Evolutionary conservation across 1,284 basidiomycete species (phyloP).

Genomic region (Tilletiaria anomala): DNA sequence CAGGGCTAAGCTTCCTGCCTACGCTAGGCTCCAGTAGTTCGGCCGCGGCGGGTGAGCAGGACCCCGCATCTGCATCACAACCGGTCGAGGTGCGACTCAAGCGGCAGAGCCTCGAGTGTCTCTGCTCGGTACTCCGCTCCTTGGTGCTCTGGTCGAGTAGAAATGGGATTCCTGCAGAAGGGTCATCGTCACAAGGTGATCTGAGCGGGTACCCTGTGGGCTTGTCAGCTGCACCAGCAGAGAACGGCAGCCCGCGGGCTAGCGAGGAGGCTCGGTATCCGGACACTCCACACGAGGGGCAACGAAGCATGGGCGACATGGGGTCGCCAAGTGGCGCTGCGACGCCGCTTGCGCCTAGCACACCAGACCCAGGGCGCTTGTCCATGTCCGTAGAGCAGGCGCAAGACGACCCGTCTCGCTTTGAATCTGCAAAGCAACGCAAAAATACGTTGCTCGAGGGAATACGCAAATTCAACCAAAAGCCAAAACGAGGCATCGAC

Average conservation of each 20-base stretch:
- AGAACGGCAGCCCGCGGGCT: background rate
- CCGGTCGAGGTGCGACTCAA: constrained; percentile 33
- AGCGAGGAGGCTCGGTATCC: background rate
- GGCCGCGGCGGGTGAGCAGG: too few relatives aligned
- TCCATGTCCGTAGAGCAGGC: background rate
- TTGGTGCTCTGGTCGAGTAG: constrained; percentile 31
- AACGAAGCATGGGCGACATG: too few relatives aligned
- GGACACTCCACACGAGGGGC: background rate
- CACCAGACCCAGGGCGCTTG: too few relatives aligned
- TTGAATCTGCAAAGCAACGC: constrained; percentile 91
- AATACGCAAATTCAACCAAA: constrained; percentile 95
- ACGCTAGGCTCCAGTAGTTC: background rate
- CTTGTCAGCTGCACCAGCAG: too few relatives aligned
- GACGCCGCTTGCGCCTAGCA: too few relatives aligned
- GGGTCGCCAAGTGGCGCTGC: background rate
- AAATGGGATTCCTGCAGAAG: constrained; percentile 6
- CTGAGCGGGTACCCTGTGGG: too few relatives aligned
- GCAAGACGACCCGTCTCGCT: constrained; percentile 76
- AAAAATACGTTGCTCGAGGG: constrained; percentile 92
- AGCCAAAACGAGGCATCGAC: constrained; percentile 73
- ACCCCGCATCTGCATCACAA: constrained; percentile 6
- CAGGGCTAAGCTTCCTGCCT: background rate
- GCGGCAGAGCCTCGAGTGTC: constrained; percentile 35
- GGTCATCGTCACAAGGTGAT: too few relatives aligned
- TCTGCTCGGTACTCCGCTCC: constrained; percentile 35